These are phyloP conservation scores for Tothia fuscella DNA, from an alignment of 2,329 filamentous ascomycete species.

Conservation along the genomic window DNA sequence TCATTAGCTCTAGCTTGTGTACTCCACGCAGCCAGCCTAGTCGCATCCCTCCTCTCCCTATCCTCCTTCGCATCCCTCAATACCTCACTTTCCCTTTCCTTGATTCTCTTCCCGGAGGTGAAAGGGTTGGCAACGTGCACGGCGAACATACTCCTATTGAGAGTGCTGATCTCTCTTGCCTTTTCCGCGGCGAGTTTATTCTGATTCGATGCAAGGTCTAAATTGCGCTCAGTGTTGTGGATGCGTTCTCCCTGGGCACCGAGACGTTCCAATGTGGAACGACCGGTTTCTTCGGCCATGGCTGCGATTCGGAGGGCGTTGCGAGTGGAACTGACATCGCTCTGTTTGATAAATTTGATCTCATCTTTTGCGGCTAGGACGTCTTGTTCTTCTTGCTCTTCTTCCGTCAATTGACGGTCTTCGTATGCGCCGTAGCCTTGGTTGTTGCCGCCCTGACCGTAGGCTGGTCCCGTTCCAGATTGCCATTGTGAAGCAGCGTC, in stretches of 20 bases:
- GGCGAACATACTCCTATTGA: slow-evolving; percentile 6
- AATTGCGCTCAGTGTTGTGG: slow-evolving; percentile 69
- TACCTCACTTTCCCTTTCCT: slow-evolving; percentile 54
- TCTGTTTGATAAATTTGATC: slow-evolving; percentile 61
- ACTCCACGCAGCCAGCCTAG: slow-evolving; percentile 40
- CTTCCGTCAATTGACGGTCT: slow-evolving; percentile 67
- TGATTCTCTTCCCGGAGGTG: slow-evolving; percentile 38
- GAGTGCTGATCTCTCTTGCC: slow-evolving; percentile 29
- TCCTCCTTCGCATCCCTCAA: slow-evolving; percentile 52
- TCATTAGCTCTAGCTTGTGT: slow-evolving; percentile 51
- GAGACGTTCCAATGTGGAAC: slow-evolving; percentile 59
- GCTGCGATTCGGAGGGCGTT: slow-evolving; percentile 58
- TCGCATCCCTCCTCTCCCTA: slow-evolving; percentile 44
- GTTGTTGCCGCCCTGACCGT: neutral
- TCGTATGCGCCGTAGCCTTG: slow-evolving; percentile 36
- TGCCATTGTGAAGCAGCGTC: neutral
- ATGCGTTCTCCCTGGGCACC: slow-evolving; percentile 70
- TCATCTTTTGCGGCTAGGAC: slow-evolving; percentile 61
- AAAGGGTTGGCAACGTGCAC: slow-evolving; percentile 28
- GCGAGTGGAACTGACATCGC: slow-evolving; percentile 56
- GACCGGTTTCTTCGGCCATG: slow-evolving; percentile 58
- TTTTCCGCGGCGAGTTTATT: slow-evolving; percentile 70
- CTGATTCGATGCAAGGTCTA: slow-evolving; percentile 68
- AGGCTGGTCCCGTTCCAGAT: slow-evolving; percentile 3
- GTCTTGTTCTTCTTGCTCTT: slow-evolving; percentile 65